These are phyloP conservation scores for Oehlia diaphana DNA, from an alignment of 192 early-diverging fungal species.

Conservation along the genomic window DNA sequence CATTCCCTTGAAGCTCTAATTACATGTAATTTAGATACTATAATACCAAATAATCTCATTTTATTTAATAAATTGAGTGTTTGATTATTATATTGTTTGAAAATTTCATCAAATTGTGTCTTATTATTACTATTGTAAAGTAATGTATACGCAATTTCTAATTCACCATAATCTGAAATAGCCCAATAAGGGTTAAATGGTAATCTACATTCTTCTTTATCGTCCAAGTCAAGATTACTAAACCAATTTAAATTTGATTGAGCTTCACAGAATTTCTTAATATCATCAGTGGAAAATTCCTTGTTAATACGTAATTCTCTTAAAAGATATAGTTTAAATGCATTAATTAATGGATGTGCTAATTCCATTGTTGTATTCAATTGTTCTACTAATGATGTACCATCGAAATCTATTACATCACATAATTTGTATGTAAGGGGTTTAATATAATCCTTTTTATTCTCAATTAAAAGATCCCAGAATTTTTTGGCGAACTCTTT, in stretches of 20 bases:
- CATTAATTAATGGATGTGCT: constrained; percentile 3
- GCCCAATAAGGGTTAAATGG: constrained; percentile 28
- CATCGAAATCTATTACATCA: not conserved
- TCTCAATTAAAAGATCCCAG: not conserved
- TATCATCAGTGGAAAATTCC: constrained; percentile 8
- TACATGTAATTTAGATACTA: not conserved
- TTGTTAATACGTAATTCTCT: constrained; percentile 15
- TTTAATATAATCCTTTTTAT: not conserved
- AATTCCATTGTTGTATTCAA: not conserved
- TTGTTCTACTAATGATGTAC: not conserved
- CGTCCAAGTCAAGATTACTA: not conserved
- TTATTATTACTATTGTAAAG: not conserved
- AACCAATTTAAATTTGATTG: constrained; percentile 12
- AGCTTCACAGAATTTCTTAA: constrained; percentile 10
- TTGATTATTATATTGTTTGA: not conserved
- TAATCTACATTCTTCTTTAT: not conserved
- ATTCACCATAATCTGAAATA: not conserved
- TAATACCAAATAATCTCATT: not conserved
- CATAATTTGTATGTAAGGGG: not conserved
- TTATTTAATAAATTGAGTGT: not conserved
- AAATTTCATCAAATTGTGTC: not conserved
- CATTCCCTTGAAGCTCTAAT: constrained; percentile 21
- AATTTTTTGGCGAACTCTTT: constrained; percentile 27
- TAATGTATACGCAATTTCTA: not conserved
- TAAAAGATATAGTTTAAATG: constrained; percentile 29